Evolutionary conservation across 495 filamentous ascomycete genomes (phyloP).

Genomic region (Xeromyces bisporus): DNA sequence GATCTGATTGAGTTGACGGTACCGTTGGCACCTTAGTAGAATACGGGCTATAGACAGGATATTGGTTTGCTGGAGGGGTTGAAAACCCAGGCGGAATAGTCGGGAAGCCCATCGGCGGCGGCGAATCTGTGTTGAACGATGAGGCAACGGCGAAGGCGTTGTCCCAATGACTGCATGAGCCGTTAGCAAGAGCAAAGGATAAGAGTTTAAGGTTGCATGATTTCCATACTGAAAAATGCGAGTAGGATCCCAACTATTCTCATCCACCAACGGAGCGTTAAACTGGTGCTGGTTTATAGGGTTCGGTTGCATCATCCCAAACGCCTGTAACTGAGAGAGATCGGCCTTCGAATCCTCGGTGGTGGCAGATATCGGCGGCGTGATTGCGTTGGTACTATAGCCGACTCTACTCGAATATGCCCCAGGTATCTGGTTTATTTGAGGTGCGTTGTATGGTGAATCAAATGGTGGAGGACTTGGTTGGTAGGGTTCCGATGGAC

Average conservation of each 20-base stretch:
- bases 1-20: constrained; percentile 29
- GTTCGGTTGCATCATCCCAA: constrained; percentile 50
- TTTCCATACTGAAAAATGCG: constrained; percentile 94
- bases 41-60: constrained; percentile 23
- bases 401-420: constrained; percentile 46
- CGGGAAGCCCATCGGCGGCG: constrained; percentile 24
- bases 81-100: constrained; percentile 17
- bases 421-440: constrained; percentile 15
- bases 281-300: constrained; percentile 28
- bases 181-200: constrained; percentile 11
- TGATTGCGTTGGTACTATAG: constrained; percentile 61
- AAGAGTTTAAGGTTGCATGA: too few relatives aligned
- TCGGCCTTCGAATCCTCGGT: constrained; percentile 64
- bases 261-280: constrained; percentile 45
- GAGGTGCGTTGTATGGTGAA: constrained; percentile 21
- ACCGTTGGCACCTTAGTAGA: constrained; percentile 18
- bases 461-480: constrained; percentile 48
- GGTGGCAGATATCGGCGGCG: constrained; percentile 64
- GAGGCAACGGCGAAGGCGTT: constrained; percentile 64
- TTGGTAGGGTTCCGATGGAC: constrained; percentile 45
- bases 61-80: constrained; percentile 16
- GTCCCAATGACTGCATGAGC: constrained; percentile 62
- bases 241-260: constrained; percentile 74
- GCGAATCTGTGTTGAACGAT: constrained; percentile 32
- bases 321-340: constrained; percentile 59